phyloP scores from a whole-genome alignment of 176 grass and related monocot species.

The Canna indica region DNA sequence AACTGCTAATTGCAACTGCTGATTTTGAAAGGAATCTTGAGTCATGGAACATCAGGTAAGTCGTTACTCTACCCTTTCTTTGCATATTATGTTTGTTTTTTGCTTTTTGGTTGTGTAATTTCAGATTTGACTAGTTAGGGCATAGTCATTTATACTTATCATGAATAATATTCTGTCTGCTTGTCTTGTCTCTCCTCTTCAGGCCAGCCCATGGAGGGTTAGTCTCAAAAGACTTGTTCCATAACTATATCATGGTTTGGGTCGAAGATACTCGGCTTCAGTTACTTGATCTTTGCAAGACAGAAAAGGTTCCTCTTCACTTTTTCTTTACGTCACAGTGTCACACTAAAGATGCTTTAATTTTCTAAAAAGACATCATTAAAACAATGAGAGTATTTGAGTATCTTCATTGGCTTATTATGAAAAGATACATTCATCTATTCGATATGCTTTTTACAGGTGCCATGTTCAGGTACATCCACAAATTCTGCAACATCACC shows the following conservation, averaged over 20 bases:
- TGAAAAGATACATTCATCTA: slow-evolving; percentile 5
- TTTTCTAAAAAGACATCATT: background rate
- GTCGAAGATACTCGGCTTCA: slow-evolving; percentile 81
- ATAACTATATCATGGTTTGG: slow-evolving; percentile 85
- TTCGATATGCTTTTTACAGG: slow-evolving; percentile 35
- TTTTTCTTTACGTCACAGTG: background rate
- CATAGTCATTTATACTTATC: background rate
- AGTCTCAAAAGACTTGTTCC: slow-evolving; percentile 83
- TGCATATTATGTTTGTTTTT: background rate
- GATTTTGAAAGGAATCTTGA: slow-evolving; percentile 90
- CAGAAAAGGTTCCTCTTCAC: slow-evolving; percentile 44
- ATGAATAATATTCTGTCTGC: background rate
- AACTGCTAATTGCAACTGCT: slow-evolving; percentile 64
- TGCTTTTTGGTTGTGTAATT: background rate
- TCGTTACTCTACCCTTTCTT: background rate
- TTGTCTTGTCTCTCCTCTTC: slow-evolving; percentile 18
- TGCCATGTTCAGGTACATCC: slow-evolving; percentile 30
- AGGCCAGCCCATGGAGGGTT: slow-evolving; percentile 76
- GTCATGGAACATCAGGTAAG: slow-evolving; percentile 81
- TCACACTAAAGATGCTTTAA: background rate
- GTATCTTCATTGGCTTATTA: background rate
- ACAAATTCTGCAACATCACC: slow-evolving; percentile 49
- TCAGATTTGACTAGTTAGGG: background rate
- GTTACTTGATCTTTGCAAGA: slow-evolving; percentile 83
- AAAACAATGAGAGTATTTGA: background rate